Evolutionary conservation across 768 basidiomycete genomes (phyloP).

Genomic region (Phaeolepiota aurea): DNA sequence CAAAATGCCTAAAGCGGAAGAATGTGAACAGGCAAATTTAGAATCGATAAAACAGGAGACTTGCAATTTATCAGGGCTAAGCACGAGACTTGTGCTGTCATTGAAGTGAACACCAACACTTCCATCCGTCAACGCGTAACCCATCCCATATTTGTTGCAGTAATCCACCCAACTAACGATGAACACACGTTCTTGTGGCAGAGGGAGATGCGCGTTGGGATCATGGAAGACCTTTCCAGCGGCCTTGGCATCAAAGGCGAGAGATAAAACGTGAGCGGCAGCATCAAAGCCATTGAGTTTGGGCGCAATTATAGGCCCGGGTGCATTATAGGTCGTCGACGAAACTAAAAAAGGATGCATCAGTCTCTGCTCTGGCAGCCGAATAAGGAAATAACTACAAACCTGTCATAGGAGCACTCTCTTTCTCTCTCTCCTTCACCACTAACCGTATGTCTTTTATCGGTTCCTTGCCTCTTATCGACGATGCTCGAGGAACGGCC

Average conservation of each 20-base stretch:
- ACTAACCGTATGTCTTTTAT: slow-evolving; percentile 1
- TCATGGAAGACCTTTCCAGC: slow-evolving; percentile 60
- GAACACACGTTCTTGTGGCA: slow-evolving; percentile 73
- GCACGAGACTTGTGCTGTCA: slow-evolving; percentile 80
- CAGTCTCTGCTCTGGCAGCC: too few species aligned
- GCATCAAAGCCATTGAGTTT: slow-evolving; percentile 59
- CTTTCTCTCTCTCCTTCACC: slow-evolving; percentile 10
- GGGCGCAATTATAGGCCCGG: slow-evolving; percentile 8
- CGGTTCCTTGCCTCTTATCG: slow-evolving; percentile 1
- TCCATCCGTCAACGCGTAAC: slow-evolving; percentile 93
- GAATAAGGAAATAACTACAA: background rate
- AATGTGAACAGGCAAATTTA: slow-evolving; percentile 5
- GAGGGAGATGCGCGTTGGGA: slow-evolving; percentile 33
- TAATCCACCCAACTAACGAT: slow-evolving; percentile 99
- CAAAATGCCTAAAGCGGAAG: slow-evolving; percentile 60
- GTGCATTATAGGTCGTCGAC: slow-evolving; percentile 10
- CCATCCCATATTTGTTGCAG: slow-evolving; percentile 99
- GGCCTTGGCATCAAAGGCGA: slow-evolving; percentile 65
- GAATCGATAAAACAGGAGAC: slow-evolving; percentile 25
- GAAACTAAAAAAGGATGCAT: too few species aligned
- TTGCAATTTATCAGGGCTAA: slow-evolving; percentile 83
- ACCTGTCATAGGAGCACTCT: slow-evolving; percentile 10
- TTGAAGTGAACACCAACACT: slow-evolving; percentile 95
- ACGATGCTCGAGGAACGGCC: background rate
- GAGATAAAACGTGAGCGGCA: slow-evolving; percentile 35